Evolutionary conservation across 345 rosid species (phyloP).

Genomic region (Xanthoceras sorbifolium): DNA sequence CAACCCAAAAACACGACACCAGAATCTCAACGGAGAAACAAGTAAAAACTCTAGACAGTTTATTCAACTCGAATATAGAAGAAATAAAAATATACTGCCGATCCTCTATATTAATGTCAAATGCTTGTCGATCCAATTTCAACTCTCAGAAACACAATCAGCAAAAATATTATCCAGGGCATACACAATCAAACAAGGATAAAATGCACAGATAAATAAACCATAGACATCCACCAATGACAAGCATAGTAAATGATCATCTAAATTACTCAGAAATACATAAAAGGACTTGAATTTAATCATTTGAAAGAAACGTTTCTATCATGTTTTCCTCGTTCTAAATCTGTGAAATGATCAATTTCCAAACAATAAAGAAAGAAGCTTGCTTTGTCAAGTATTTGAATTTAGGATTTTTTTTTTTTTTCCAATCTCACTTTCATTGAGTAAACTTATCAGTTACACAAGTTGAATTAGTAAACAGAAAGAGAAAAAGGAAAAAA

Average conservation of each 20-base stretch:
- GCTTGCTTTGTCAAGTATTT: not conserved
- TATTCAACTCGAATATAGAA: not conserved
- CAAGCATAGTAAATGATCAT: not conserved
- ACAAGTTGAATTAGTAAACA: not conserved
- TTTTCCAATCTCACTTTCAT: slow-evolving; percentile 1
- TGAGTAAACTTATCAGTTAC: not conserved
- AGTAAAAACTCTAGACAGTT: not conserved
- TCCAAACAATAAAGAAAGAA: not conserved
- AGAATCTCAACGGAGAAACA: not conserved
- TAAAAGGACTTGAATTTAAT: not conserved
- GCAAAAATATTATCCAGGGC: not conserved
- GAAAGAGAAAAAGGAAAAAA: not conserved
- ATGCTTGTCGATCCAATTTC: not conserved
- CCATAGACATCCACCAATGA: not conserved
- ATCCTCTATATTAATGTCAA: not conserved
- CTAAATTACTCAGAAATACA: not conserved
- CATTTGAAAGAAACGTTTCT: not conserved
- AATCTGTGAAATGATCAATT: not conserved
- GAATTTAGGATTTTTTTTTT: not conserved
- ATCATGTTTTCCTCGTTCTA: not conserved
- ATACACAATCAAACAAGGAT: no score
- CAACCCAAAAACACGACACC: no score
- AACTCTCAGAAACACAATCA: not conserved
- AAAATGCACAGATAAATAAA: not conserved
- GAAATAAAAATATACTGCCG: not conserved